These are phyloP conservation scores for Panaeolus papilionaceus DNA, from an alignment of 768 basidiomycete genomes.

Conservation along the genomic window DNA sequence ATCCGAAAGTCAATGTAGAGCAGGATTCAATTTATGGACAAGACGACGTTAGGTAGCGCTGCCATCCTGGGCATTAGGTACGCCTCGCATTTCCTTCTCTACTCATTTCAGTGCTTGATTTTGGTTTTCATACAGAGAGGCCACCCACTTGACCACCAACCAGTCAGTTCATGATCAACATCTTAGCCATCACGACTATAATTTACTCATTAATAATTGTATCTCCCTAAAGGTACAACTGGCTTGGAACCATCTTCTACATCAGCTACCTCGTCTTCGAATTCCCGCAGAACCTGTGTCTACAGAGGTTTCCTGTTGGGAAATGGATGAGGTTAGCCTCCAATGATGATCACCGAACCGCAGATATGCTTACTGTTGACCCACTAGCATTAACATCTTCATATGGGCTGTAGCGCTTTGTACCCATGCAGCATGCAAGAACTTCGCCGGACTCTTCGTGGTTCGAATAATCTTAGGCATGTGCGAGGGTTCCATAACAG, in stretches of 20 bases:
- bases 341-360: not conserved
- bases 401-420: slow-evolving; percentile 68
- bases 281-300: slow-evolving; percentile 74
- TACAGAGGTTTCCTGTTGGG: slow-evolving; percentile 77
- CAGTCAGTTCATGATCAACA: slow-evolving; percentile 49
- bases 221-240: slow-evolving; percentile 59
- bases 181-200: not conserved
- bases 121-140: slow-evolving; percentile 44
- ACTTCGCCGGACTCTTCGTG: slow-evolving; percentile 68
- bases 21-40: slow-evolving; percentile 84
- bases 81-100: slow-evolving; percentile 24
- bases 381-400: slow-evolving; percentile 63
- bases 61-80: slow-evolving; percentile 77
- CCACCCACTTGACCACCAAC: slow-evolving; percentile 67
- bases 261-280: slow-evolving; percentile 74
- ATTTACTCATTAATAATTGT: not conserved
- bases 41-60: slow-evolving; percentile 69
- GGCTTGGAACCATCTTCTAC: slow-evolving; percentile 81
- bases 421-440: slow-evolving; percentile 73
- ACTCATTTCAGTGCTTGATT: not conserved
- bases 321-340: slow-evolving; percentile 76
- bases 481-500: slow-evolving; percentile 76
- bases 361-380: not conserved
- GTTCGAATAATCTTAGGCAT: slow-evolving; percentile 71
- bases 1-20: not conserved